These are phyloP conservation scores for Castanea crenata DNA, from an alignment of 306 rosid genomes.

Conservation along the genomic window DNA sequence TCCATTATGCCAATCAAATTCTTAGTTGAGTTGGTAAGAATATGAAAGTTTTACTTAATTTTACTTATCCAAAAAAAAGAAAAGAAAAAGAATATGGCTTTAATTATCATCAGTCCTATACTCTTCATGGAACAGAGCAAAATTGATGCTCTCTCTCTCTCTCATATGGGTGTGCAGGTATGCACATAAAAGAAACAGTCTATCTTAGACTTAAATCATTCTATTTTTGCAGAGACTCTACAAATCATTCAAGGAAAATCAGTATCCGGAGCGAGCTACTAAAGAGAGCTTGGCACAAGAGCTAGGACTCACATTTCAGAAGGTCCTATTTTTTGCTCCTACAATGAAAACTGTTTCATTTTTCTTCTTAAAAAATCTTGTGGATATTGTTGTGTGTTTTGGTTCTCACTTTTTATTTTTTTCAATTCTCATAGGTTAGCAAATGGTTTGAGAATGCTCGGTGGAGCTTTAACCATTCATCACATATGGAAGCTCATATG, in stretches of 20 bases:
- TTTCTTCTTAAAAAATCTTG: neutral
- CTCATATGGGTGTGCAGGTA: neutral
- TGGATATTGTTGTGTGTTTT: neutral
- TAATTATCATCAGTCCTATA: neutral
- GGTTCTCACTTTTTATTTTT: neutral
- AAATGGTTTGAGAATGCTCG: conserved; percentile 93
- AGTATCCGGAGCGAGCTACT: conserved; percentile 68
- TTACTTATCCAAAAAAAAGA: too few species aligned
- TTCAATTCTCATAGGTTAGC: conserved; percentile 52
- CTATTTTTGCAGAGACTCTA: conserved; percentile 61
- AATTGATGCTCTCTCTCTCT: neutral
- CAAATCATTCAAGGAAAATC: conserved; percentile 75
- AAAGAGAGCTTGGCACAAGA: conserved; percentile 84
- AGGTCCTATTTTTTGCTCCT: conserved; percentile 49
- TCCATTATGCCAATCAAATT: neutral
- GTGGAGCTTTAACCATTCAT: conserved; percentile 61
- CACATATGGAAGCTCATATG: conserved; percentile 28
- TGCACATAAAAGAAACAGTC: neutral
- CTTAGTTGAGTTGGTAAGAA: neutral
- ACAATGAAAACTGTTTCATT: neutral
- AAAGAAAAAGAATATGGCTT: too few species aligned
- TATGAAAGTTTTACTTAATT: neutral
- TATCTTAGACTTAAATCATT: neutral
- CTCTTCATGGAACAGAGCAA: neutral
- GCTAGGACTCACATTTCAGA: conserved; percentile 58